Conservation (phyloP, 2,329 filamentous ascomycete species). For the Botrytis paeoniae region DNA sequence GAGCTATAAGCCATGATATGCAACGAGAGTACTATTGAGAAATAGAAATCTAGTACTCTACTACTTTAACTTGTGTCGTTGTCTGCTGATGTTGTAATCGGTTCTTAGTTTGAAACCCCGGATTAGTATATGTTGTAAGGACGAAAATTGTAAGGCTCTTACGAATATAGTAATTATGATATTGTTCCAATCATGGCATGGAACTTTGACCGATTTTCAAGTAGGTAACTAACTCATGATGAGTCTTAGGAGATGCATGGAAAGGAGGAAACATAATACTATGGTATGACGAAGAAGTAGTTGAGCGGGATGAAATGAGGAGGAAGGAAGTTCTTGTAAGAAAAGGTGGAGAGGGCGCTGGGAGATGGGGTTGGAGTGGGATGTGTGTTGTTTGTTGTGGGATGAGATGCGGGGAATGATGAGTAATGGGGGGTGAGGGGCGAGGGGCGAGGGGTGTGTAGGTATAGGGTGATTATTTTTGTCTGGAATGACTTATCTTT, state of each 20-base stretch:
- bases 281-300: not conserved
- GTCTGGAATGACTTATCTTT: too few species aligned
- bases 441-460: too few species aligned
- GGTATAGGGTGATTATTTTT: too few species aligned
- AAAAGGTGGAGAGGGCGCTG: too few species aligned
- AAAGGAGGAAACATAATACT: not conserved
- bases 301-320: not conserved
- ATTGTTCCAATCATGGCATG: not conserved
- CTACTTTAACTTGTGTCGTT: not conserved
- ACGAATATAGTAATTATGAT: too few species aligned
- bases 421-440: too few species aligned
- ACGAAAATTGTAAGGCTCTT: not conserved
- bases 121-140: not conserved
- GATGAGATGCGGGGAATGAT: too few species aligned
- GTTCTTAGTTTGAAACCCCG: not conserved
- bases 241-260: not conserved
- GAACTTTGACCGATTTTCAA: not conserved
- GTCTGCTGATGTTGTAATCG: not conserved
- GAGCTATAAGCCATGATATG: not conserved
- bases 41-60: not conserved
- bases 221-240: not conserved
- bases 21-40: not conserved
- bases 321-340: not conserved
- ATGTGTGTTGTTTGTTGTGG: too few species aligned
- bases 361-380: too few species aligned